A percentile compares a stretch with the other conserved stretches of the same genome.
Conservation (phyloP, 202 grass and related monocot species). For the Dendrocalamus latiflorus region DNA sequence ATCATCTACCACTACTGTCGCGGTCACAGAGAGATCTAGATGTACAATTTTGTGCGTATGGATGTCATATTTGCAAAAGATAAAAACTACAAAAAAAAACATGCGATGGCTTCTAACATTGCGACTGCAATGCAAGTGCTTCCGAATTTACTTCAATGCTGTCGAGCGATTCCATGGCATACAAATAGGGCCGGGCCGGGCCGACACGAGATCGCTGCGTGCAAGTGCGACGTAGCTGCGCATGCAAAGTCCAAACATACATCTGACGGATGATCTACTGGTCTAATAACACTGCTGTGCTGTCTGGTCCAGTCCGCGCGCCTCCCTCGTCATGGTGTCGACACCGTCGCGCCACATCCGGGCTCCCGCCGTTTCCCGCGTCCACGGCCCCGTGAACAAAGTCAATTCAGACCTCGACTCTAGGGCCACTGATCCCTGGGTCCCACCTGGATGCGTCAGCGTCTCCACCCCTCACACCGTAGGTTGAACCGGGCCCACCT, state of each 20-base stretch:
- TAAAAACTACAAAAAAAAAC: too few relatives aligned
- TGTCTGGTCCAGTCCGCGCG: background rate
- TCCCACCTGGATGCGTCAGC: background rate
- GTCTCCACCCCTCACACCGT: background rate
- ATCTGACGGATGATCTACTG: too few relatives aligned
- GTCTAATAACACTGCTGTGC: too few relatives aligned
- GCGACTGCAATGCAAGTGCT: background rate
- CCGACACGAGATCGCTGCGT: background rate
- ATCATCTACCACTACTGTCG: too few relatives aligned
- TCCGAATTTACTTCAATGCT: background rate
- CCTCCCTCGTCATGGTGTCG: slow-evolving; percentile 38
- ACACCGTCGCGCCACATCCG: slow-evolving; percentile 11
- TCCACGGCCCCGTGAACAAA: too few relatives aligned
- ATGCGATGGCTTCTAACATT: too few relatives aligned
- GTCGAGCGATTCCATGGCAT: background rate
- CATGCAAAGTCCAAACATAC: background rate
- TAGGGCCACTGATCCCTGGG: background rate
- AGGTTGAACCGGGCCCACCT: background rate
- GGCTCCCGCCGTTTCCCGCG: background rate
- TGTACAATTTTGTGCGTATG: too few relatives aligned
- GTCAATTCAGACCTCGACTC: too few relatives aligned
- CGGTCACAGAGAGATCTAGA: too few relatives aligned
- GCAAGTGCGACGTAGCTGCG: background rate
- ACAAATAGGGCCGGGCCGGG: too few relatives aligned
- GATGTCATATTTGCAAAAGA: too few relatives aligned